Base-by-base conservation (phyloP, 2,329 filamentous ascomycete genomes). In the Aspergillus luchuensis region DNA sequence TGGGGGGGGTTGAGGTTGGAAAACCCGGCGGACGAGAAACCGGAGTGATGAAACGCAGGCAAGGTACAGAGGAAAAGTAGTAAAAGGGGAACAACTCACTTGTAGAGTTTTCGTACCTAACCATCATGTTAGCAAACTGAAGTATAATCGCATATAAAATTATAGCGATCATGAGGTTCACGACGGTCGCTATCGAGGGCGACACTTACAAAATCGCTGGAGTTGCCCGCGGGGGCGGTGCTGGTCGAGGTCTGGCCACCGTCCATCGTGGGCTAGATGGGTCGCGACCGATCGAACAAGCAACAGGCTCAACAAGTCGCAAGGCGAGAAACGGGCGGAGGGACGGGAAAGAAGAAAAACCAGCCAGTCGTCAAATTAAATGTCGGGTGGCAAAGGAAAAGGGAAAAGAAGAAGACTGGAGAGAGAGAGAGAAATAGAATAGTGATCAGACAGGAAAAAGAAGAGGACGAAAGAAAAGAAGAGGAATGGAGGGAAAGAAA, bases 61-160 rank as follows among this genome's bases (percentile, higher is more conserved):
- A 30, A 59, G 45, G 58, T 43, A 56, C 28, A 58, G 48, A 57
- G 55, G 19, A 21, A 21, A 62, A 47, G 11, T 36, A 36, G 53
- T 59, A 51, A 54, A 59, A 66, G 56, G 61, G 61, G 59, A 60
- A 59, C 65, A 78, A 36, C 85, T 79, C 88, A 98, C 94, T 97
- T 96, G 85, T 97, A 98, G 67, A 98, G 83, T 81, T 98, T 98
- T 83, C 94, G 92, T 80, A 98, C 93, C 93, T 97, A 65, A 63
- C 69, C 67, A 74, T 69, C 8, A 23, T 56, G 62, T 71, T 66
- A 72, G 69, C 65, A 55, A 56, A 15, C 41, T 36, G 48, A 52
- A 63, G 56, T 47, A 21, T 17, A 54, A 78, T 71, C 66, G 59
- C 66, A 62, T 28, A 58, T 21, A 62, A 55, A 52, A 23, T 43